Evolutionary conservation across 176 grass and related monocot species (phyloP).

Genomic region (Bromus sterilis): DNA sequence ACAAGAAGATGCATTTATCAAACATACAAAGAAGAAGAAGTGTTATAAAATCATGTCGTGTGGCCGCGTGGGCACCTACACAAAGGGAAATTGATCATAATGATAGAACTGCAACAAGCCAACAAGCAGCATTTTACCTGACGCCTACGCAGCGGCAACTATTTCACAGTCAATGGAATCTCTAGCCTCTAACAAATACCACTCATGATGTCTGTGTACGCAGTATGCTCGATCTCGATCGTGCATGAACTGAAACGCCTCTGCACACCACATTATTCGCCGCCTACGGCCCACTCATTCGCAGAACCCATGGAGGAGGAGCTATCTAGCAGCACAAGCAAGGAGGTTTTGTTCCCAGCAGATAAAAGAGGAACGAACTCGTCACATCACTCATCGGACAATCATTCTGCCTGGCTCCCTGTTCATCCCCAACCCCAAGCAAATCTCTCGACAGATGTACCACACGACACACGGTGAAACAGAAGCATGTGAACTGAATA

Average conservation of each 20-base stretch:
- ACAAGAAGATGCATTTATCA: background rate
- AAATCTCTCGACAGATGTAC: background rate
- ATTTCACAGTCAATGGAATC: constrained; percentile 22
- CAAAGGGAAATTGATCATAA: background rate
- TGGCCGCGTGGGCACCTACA: background rate
- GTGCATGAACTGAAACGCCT: background rate
- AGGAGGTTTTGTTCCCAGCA: background rate
- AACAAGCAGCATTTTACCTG: background rate
- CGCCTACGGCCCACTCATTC: background rate
- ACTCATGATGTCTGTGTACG: constrained; percentile 18
- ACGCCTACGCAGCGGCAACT: background rate
- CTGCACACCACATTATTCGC: background rate
- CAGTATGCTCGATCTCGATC: background rate
- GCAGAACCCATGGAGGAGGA: no score
- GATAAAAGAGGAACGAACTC: background rate
- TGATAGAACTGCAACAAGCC: background rate
- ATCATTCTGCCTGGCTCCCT: constrained; percentile 18
- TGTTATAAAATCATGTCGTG: background rate
- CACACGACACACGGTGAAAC: background rate
- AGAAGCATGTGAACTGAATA: background rate
- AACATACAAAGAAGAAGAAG: no score
- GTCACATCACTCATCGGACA: constrained; percentile 21
- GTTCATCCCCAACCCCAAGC: background rate
- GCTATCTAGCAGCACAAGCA: background rate
- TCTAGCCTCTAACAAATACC: background rate